phyloP scores from a whole-genome alignment of 208 protist species.

The Leishmania braziliensis region DNA sequence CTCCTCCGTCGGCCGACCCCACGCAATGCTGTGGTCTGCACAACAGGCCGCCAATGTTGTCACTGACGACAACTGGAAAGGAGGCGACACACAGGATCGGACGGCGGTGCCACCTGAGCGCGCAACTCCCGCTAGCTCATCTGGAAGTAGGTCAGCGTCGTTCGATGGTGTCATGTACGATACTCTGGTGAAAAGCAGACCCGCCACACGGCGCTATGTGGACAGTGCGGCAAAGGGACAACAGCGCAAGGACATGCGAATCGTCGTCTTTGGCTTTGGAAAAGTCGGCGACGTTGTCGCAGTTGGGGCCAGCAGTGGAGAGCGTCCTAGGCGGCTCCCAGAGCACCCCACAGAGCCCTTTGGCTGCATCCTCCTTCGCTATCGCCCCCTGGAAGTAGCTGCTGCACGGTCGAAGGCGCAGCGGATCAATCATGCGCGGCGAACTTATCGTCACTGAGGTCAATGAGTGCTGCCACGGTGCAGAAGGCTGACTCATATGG shows the following conservation, averaged over 20 bases:
- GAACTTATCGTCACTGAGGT: background rate
- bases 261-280: background rate
- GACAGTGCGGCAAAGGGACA: background rate
- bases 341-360: background rate
- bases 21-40: background rate
- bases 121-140: too few relatives aligned
- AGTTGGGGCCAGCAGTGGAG: conserved; percentile 21
- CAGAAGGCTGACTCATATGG: background rate
- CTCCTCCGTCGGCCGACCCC: background rate
- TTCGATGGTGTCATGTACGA: background rate
- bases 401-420: background rate
- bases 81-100: background rate
- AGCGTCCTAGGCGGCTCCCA: conserved; percentile 14
- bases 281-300: conserved; percentile 16
- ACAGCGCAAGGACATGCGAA: background rate
- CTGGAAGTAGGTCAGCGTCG: background rate
- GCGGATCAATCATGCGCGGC: background rate
- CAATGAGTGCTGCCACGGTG: background rate
- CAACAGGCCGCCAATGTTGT: background rate
- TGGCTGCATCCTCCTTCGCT: background rate
- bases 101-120: background rate
- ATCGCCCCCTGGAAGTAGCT: background rate
- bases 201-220: background rate
- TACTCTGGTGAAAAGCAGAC: background rate
- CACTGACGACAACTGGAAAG: background rate